Evolutionary conservation across 768 basidiomycete genomes (phyloP).

Genomic region (Hirschioporus abietinus): DNA sequence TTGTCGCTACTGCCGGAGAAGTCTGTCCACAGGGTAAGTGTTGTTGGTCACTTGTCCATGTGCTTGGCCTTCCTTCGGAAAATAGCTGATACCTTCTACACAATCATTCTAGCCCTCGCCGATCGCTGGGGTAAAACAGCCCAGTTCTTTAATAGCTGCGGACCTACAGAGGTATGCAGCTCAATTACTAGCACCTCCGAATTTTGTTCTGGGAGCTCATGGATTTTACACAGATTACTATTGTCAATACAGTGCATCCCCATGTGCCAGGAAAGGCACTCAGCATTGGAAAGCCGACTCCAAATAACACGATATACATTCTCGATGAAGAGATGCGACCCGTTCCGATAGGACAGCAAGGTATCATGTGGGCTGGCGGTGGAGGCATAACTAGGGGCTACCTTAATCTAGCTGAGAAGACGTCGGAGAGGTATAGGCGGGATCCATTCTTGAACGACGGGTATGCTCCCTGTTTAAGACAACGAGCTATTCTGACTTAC

Average conservation of each 20-base stretch:
- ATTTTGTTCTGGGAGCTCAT: constrained; percentile 3
- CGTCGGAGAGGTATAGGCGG: constrained; percentile 40
- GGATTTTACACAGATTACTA: constrained; percentile 36
- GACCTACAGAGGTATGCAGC: constrained; percentile 45
- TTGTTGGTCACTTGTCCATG: not conserved
- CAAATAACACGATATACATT: constrained; percentile 44
- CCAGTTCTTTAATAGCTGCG: constrained; percentile 49
- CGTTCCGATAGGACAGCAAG: constrained; percentile 29
- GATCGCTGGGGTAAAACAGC: constrained; percentile 40
- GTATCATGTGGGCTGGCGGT: constrained; percentile 61
- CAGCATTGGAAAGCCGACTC: constrained; percentile 48
- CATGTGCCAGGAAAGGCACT: constrained; percentile 36
- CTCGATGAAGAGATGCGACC: constrained; percentile 28
- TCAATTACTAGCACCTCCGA: not conserved
- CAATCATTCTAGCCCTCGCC: constrained; percentile 25
- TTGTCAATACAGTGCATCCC: constrained; percentile 51
- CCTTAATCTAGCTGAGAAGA: constrained; percentile 49
- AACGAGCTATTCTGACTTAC: constrained; percentile 12
- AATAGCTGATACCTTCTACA: not conserved
- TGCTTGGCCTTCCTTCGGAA: not conserved
- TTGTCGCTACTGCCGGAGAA: constrained; percentile 53
- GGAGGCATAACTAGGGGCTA: constrained; percentile 53
- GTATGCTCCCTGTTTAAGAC: constrained; percentile 24
- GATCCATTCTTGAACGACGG: constrained; percentile 49
- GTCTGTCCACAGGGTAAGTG: constrained; percentile 44